Conservation (phyloP, 169 alveolate genomes). For the Toxoplasma gondii region DNA sequence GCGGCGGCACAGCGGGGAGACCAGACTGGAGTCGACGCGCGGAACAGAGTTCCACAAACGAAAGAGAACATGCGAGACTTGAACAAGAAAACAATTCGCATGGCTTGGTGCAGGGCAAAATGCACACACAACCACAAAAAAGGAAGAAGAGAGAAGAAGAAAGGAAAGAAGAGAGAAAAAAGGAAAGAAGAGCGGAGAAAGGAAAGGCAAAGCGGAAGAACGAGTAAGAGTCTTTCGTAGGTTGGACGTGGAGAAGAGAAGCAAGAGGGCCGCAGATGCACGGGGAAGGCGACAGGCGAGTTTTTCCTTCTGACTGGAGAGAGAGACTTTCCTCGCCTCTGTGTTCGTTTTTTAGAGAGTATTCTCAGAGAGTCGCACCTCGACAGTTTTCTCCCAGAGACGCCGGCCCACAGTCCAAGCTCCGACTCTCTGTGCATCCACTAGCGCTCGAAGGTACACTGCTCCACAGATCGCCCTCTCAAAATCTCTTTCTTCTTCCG, state of each 20-base stretch:
- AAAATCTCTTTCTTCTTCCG: neutral
- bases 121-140: too few species aligned
- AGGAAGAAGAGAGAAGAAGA: neutral
- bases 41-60: too few species aligned
- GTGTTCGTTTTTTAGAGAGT: neutral
- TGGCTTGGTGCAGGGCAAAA: too few species aligned
- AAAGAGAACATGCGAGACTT: too few species aligned
- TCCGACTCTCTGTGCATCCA: neutral
- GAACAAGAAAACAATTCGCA: too few species aligned
- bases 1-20: too few species aligned
- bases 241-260: too few species aligned
- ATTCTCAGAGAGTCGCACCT: neutral
- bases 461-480: neutral
- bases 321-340: neutral
- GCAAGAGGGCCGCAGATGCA: too few species aligned
- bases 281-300: too few species aligned
- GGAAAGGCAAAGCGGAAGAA: neutral
- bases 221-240: too few species aligned
- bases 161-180: neutral
- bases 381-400: neutral
- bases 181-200: neutral
- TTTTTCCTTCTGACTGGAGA: too few species aligned
- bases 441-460: neutral
- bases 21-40: too few species aligned
- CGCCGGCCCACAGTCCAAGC: slow-evolving; percentile 10